Base-by-base conservation (phyloP, 805 yeast genomes). In the Millerozyma acaciae region DNA sequence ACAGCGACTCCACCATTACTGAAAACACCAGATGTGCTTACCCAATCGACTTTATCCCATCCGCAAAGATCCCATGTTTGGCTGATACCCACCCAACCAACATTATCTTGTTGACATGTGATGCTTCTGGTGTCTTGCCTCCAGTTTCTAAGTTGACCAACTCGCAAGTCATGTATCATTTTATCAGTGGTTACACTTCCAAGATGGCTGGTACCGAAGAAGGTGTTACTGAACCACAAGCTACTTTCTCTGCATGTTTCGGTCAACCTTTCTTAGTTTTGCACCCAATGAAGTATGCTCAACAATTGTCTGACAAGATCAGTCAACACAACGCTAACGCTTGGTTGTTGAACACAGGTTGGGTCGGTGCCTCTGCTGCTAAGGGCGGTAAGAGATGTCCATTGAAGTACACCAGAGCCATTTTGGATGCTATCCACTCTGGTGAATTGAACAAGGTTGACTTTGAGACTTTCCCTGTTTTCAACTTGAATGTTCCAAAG, bases 181-280 rank as follows among this genome's bases (percentile, higher is more conserved):
- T 90, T 70, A 90, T 90, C 51, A 84, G 95, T 44, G 98, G 98
- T 55, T 90, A 90, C 77, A 90, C 98, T 42, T 90, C 97, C 36
- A 90, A 93, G 78, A 90, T 90, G 95, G 96, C 98, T 42, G 97
- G 97, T 63, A 90, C 98, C 34, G 98, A 90, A 70, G 94, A 86
- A 63, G 98, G 98, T 66, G 86, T 90, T 47, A 89, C 97, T 43
- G 97, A 90, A 70, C 97, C 98, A 42, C 88, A 85, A 65, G 96
- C 97, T 37, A 87, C 96, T 13, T 90, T 90, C 78, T 85, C 96
- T 42, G 96, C 98, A 34, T 90, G 98, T 73, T 90, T 89, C 63
- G 98, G 97, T 58, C 97, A 90, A 73, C 98, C 98, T 45, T 90
- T 90, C 84, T 74, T 90, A 68, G 97, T 90, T 21, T 73, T 90